phyloP scores from a whole-genome alignment of 257 asterid genomes.

The Ophiorrhiza pumila region DNA sequence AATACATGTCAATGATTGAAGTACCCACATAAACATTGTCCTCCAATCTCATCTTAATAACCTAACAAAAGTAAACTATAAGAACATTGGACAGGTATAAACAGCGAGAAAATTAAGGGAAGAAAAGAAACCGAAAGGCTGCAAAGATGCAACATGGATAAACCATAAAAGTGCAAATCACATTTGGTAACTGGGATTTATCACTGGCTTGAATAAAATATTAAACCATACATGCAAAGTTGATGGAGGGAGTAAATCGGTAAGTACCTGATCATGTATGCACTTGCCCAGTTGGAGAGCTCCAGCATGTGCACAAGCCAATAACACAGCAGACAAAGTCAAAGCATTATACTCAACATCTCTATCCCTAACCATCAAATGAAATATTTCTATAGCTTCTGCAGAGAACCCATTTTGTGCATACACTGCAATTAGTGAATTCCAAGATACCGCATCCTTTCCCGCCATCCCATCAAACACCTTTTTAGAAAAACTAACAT shows the following conservation, averaged over 20 bases:
- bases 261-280: slow-evolving; percentile 16
- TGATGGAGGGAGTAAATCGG: not conserved
- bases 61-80: slow-evolving; percentile 36
- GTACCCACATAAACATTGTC: slow-evolving; percentile 69
- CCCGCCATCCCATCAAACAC: slow-evolving; percentile 64
- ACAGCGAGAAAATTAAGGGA: not conserved
- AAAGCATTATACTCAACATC: slow-evolving; percentile 52
- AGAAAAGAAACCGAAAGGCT: not conserved
- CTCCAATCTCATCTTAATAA: slow-evolving; percentile 67
- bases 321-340: slow-evolving; percentile 64
- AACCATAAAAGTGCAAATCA: not conserved
- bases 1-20: slow-evolving; percentile 84
- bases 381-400: slow-evolving; percentile 61
- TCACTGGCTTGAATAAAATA: not conserved
- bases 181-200: not conserved
- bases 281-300: slow-evolving; percentile 60
- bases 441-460: slow-evolving; percentile 80
- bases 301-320: slow-evolving; percentile 89
- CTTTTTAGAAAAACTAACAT: slow-evolving; percentile 54
- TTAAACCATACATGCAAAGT: not conserved
- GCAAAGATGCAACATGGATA: not conserved
- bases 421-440: slow-evolving; percentile 74
- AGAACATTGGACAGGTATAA: not conserved
- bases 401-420: slow-evolving; percentile 67
- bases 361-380: slow-evolving; percentile 34